phyloP scores from a whole-genome alignment of 2,329 filamentous ascomycete genomes.

The Paraphaeosphaeria minitans region DNA sequence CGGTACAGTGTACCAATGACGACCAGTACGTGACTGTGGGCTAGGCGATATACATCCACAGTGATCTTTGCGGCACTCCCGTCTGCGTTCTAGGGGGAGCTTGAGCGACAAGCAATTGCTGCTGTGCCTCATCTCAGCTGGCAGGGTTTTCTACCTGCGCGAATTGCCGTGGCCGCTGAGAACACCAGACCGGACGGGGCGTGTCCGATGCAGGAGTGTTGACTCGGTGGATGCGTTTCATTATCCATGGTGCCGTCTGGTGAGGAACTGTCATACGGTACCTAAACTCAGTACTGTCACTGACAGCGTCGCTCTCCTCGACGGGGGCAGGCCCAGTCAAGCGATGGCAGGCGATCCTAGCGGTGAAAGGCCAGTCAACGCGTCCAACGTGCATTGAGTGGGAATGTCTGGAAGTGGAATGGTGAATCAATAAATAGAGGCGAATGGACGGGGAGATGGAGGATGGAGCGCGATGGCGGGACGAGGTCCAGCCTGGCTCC shows the following conservation, averaged over 20 bases:
- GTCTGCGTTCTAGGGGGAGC: conserved; percentile 3
- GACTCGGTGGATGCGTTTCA: background rate
- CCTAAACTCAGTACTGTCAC: background rate
- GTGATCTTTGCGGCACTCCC: conserved; percentile 3
- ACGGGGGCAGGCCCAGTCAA: background rate
- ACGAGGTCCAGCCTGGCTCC: background rate
- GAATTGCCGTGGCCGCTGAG: background rate
- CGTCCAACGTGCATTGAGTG: conserved; percentile 10
- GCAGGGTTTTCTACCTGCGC: conserved; percentile 7
- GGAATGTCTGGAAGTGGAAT: background rate
- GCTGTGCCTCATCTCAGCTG: conserved; percentile 15
- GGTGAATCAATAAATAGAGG: background rate
- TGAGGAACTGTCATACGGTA: background rate
- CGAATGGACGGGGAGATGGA: background rate
- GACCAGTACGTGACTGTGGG: conserved; percentile 5
- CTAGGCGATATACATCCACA: conserved; percentile 7
- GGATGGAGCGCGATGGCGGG: conserved; percentile 2
- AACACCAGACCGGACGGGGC: background rate
- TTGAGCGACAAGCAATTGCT: conserved; percentile 7
- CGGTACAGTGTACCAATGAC: conserved; percentile 17
- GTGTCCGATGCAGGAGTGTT: background rate
- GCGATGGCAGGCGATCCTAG: background rate
- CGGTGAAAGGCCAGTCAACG: conserved; percentile 15
- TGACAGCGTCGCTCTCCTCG: background rate
- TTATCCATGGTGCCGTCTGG: background rate